Percentiles rank a stretch among this genome's conserved stretches.
Conservation (phyloP, 2,329 filamentous ascomycete species). For the Seiridium unicorne region DNA sequence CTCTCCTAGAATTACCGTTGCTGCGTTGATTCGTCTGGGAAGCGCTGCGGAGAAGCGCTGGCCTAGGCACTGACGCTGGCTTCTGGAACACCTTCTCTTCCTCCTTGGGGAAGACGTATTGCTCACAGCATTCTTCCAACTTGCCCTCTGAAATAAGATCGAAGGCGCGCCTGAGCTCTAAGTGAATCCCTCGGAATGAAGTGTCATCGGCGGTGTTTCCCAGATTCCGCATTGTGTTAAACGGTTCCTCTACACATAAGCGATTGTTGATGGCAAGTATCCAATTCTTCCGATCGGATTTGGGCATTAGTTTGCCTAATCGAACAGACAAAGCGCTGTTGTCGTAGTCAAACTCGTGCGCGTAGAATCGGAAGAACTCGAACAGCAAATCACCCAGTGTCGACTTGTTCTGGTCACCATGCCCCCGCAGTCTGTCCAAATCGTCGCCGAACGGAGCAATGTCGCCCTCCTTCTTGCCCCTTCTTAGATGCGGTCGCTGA, state of each 20-base stretch:
- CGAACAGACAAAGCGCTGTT: constrained; percentile 82
- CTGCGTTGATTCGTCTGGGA: constrained; percentile 56
- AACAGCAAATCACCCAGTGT: constrained; percentile 85
- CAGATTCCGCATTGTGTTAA: constrained; percentile 84
- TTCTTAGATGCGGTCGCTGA: constrained; percentile 63
- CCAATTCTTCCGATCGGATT: constrained; percentile 82
- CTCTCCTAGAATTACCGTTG: constrained; percentile 45
- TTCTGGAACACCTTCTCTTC: constrained; percentile 63
- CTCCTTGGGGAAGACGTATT: constrained; percentile 84
- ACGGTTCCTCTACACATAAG: constrained; percentile 94
- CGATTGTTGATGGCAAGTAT: constrained; percentile 75
- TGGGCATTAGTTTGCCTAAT: constrained; percentile 73
- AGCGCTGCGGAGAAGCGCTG: constrained; percentile 58
- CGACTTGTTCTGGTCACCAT: constrained; percentile 77
- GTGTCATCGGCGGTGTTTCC: constrained; percentile 96
- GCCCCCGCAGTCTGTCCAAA: constrained; percentile 69
- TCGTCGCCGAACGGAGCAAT: constrained; percentile 85
- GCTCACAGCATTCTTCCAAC: constrained; percentile 79
- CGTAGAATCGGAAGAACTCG: constrained; percentile 93
- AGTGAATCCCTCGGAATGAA: constrained; percentile 85
- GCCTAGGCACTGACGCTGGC: constrained; percentile 52
- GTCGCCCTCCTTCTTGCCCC: constrained; percentile 61
- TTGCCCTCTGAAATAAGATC: constrained; percentile 76
- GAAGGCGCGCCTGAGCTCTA: constrained; percentile 87
- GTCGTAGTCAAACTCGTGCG: constrained; percentile 88